phyloP scores from a whole-genome alignment of 768 basidiomycete genomes.

The Cystofilobasidium bisporidii region DNA sequence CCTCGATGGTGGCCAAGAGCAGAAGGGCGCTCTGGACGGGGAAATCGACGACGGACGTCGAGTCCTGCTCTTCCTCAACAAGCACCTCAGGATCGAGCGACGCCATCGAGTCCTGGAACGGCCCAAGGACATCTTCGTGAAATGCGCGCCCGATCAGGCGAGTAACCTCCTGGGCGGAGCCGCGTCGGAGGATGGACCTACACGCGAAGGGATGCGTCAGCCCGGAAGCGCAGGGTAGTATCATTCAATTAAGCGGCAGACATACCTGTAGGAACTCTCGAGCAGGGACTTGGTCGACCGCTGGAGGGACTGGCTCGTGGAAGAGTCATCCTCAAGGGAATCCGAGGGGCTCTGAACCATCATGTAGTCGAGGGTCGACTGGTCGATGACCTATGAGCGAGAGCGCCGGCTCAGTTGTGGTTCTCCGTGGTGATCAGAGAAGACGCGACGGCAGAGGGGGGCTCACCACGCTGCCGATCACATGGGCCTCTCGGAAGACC shows the following conservation, averaged over 20 bases:
- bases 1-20: constrained; percentile 7
- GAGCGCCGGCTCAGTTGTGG: background rate
- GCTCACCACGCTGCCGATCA: background rate
- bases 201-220: background rate
- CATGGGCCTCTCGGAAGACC: constrained; percentile 32
- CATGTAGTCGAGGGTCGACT: constrained; percentile 19
- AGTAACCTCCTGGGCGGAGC: constrained; percentile 3
- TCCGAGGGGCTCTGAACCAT: constrained; percentile 26
- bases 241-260: too few relatives aligned
- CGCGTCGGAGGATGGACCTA: constrained; percentile 15
- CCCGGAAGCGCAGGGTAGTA: background rate
- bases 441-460: background rate
- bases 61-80: constrained; percentile 23
- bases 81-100: constrained; percentile 7
- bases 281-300: constrained; percentile 14
- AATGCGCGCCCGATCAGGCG: constrained; percentile 16
- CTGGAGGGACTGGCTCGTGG: background rate
- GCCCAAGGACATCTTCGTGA: constrained; percentile 23
- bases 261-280: constrained; percentile 9
- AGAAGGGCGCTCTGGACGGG: constrained; percentile 18
- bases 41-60: constrained; percentile 20
- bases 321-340: background rate
- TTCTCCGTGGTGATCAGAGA: background rate
- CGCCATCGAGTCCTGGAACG: constrained; percentile 17
- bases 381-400: constrained; percentile 10